Base-by-base conservation (phyloP, 192 early-diverging fungal species). In the Linnemannia elongata region DNA sequence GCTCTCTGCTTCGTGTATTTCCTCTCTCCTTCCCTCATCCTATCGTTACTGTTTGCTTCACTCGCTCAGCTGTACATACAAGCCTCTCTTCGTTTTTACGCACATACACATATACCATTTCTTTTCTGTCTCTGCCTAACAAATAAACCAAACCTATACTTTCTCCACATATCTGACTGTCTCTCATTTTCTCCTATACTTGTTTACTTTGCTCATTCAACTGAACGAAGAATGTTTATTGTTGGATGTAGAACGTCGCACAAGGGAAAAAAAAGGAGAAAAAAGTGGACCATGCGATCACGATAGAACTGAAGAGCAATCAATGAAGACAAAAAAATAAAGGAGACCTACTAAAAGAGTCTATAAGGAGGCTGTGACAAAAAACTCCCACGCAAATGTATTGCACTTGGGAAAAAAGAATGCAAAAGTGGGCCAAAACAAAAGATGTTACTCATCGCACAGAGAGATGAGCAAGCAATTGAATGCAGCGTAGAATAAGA, bases 221-320 rank as follows among this genome's bases (percentile, higher is more conserved):
- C 49, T 27, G 6, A 27, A 9, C 55, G 27, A 27, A 60, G n/a
- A 27, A 60, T 60, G 55, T 27, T 57, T 7, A 18, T 60, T 24
- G 55, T 52, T 52, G 49, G 5, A 52, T 52, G 49, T 52, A 52
- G 17, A 22, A 52, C 49, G 49, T 60, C 55, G 55, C 55, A 60
- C 55, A 60, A 60, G n/a, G 10, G 8, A 60, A 55, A 17, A 82
- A 47, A 82, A 63, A 33, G 54, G 57, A 76, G 55, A 47, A 63
- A 41, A 41, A 38, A 38, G 4, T 39, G 3, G 38, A 39, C 33
- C 5, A 75, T 17, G 35, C 39, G 20, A 69, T 30, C 41, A 36
- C 45, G 18, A 49, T 24, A 27, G 18, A 13, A 15, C 44, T 45
- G 13, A 45, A 6, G 1, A 60, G 8, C 22, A 10, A 27, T 8